Percentiles rank a stretch among this genome's conserved stretches.
These are phyloP conservation scores for Fusarium pseudocircinatum DNA, from an alignment of 2,329 filamentous ascomycete genomes.

Conservation along the genomic window DNA sequence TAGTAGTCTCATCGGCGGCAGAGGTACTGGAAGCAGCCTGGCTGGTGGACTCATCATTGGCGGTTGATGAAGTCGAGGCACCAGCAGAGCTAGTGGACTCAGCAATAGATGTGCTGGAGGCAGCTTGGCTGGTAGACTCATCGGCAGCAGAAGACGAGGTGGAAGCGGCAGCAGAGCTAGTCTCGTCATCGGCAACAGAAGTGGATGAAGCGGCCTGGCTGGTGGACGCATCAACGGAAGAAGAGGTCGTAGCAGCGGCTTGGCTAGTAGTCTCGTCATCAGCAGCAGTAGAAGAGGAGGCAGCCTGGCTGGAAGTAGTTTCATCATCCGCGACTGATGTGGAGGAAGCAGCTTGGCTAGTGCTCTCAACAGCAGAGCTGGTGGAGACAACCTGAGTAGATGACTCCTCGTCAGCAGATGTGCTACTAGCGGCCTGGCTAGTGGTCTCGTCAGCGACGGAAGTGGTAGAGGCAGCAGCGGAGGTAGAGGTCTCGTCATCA, in stretches of 20 bases:
- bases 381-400: background rate
- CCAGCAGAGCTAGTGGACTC: background rate
- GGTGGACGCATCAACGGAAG: background rate
- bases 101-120: background rate
- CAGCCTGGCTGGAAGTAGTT: background rate
- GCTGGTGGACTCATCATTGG: background rate
- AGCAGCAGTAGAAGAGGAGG: background rate
- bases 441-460: background rate
- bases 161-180: background rate
- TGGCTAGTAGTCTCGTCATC: too few relatives aligned
- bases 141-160: background rate
- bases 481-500: too few relatives aligned
- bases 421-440: background rate
- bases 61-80: background rate
- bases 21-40: background rate
- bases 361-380: background rate
- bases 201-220: background rate
- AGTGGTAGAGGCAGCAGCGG: background rate
- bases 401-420: background rate
- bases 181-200: background rate
- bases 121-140: background rate
- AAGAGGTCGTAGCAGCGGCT: background rate
- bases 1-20: background rate
- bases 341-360: background rate
- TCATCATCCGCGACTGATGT: background rate